Conservation (phyloP, 1,284 basidiomycete species). For the Apiotrichum akiyoshidainum region DNA sequence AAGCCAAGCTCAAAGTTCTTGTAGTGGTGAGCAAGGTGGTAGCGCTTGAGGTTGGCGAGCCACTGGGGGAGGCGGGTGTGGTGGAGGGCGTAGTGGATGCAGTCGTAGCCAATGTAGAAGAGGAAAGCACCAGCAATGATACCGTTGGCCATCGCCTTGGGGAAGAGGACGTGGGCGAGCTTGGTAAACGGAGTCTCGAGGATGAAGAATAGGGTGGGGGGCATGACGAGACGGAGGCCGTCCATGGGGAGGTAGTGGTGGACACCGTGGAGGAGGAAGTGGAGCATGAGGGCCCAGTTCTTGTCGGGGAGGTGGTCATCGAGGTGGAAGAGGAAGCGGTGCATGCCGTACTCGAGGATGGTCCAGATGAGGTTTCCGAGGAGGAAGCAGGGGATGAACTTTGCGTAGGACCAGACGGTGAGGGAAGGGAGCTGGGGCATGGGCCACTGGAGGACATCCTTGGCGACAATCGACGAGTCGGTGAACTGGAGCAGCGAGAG, state of each 20-base stretch:
- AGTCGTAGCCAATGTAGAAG: conserved; percentile 87
- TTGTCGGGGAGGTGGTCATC: conserved; percentile 85
- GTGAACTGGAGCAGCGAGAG: conserved; percentile 81
- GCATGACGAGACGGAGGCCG: conserved; percentile 94
- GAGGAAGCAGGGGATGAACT: conserved; percentile 66
- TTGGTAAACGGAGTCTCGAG: conserved; percentile 85
- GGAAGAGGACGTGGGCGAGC: conserved; percentile 81
- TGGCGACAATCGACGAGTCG: conserved; percentile 41
- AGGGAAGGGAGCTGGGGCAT: conserved; percentile 31
- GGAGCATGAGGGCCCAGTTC: conserved; percentile 73
- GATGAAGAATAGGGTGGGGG: conserved; percentile 74
- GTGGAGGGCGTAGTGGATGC: conserved; percentile 88
- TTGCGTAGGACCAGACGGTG: conserved; percentile 37
- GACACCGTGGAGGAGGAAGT: conserved; percentile 93
- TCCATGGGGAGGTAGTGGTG: conserved; percentile 99
- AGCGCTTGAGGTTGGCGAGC: conserved; percentile 88
- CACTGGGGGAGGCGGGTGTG: conserved; percentile 87
- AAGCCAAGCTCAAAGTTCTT: conserved; percentile 99
- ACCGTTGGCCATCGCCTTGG: conserved; percentile 80
- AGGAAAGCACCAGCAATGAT: conserved; percentile 86
- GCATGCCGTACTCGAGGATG: conserved; percentile 88
- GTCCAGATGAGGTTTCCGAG: conserved; percentile 91
- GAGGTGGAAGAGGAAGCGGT: conserved; percentile 97
- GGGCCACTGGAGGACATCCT: conserved; percentile 32
- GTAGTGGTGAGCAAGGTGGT: conserved; percentile 96